Conservation (phyloP, 108 stramenopile genomes). For the Nitzschia sp. region DNA sequence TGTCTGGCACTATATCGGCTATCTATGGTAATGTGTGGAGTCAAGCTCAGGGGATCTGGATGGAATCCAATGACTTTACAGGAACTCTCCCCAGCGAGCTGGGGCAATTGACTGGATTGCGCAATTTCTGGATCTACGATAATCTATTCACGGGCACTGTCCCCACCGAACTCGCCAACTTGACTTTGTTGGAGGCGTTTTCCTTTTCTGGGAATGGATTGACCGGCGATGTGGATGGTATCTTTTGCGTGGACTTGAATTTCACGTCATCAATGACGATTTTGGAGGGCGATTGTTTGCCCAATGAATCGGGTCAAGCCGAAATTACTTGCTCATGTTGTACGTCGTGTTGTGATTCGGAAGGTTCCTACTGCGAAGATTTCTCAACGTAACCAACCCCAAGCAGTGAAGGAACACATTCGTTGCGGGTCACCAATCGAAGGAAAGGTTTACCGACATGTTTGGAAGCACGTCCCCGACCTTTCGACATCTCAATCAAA, state of each 20-base stretch:
- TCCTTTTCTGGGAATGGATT: background rate
- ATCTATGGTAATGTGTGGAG: too few species aligned
- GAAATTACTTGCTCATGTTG: background rate
- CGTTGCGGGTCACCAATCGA: background rate
- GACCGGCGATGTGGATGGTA: background rate
- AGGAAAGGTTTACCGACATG: background rate
- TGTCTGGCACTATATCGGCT: background rate
- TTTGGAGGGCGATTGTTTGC: background rate
- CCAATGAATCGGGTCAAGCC: background rate
- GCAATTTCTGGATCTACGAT: slow-evolving; percentile 14
- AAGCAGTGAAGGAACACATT: too few species aligned
- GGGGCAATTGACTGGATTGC: slow-evolving; percentile 12
- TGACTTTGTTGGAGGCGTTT: slow-evolving; percentile 5
- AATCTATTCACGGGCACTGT: slow-evolving; percentile 30
- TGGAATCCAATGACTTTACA: background rate
- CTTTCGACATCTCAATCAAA: too few species aligned
- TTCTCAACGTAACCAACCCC: too few species aligned
- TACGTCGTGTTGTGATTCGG: background rate
- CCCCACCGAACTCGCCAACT: slow-evolving; percentile 31
- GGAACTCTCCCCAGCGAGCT: slow-evolving; percentile 14
- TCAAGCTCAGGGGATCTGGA: background rate
- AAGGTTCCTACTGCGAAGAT: background rate
- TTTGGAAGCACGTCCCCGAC: too few species aligned
- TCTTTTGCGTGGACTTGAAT: too few species aligned
- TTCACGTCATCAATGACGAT: too few species aligned